Conservation (phyloP, 495 filamentous ascomycete genomes). For the Neurospora sp. region DNA sequence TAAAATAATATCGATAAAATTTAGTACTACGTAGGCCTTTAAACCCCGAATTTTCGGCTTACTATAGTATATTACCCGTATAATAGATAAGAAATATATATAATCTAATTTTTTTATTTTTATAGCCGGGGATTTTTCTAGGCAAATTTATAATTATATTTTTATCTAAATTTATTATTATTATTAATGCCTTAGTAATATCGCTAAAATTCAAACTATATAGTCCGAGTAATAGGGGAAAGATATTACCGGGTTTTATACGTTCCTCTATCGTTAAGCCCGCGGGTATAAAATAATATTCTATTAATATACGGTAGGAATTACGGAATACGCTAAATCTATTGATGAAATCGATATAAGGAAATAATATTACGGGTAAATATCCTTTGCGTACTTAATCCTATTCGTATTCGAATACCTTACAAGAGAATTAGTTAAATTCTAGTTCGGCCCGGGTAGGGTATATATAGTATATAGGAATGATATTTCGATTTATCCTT, state of each 20-base stretch:
- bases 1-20: neutral
- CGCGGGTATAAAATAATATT: neutral
- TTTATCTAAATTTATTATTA: neutral
- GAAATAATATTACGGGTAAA: neutral
- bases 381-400: neutral
- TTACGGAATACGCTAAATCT: neutral
- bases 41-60: neutral
- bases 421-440: neutral
- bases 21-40: neutral
- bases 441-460: neutral
- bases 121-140: neutral
- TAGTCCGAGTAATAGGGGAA: neutral
- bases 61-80: neutral
- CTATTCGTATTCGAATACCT: neutral
- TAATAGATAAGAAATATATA: neutral
- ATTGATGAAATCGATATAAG: neutral
- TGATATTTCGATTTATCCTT: neutral
- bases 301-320: neutral
- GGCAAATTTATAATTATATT: neutral
- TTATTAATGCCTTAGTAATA: neutral
- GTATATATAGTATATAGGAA: neutral
- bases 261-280: neutral
- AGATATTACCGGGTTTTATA: neutral
- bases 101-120: neutral
- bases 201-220: neutral